Evolutionary conservation across 495 filamentous ascomycete species (phyloP).

Genomic region (Pseudotulostoma volvatum): DNA sequence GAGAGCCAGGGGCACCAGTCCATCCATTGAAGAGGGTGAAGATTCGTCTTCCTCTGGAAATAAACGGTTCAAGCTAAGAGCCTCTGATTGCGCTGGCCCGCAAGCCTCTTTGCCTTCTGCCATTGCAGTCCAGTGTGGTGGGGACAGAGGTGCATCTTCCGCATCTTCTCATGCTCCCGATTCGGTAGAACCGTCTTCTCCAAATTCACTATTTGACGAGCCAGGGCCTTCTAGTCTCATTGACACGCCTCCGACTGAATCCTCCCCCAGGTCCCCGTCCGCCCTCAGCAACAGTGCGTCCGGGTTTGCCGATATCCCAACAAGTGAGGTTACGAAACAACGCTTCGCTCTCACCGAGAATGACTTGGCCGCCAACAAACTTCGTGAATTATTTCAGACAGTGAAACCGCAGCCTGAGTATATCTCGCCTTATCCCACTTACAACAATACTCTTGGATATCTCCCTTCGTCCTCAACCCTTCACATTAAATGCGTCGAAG

Average conservation of each 20-base stretch:
- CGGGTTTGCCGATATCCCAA: background rate
- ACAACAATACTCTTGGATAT: conserved; percentile 13
- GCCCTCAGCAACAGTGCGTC: background rate
- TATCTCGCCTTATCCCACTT: conserved; percentile 12
- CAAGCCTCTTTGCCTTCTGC: no score
- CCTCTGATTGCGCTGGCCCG: no score
- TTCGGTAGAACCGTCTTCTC: conserved; percentile 6
- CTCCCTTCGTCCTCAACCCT: conserved; percentile 12
- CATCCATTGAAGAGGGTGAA: no score
- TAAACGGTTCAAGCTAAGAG: background rate
- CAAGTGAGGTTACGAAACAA: conserved; percentile 9
- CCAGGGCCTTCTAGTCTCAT: conserved; percentile 3
- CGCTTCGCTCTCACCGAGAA: conserved; percentile 9
- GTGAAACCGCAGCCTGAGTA: conserved; percentile 8
- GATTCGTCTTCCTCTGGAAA: background rate
- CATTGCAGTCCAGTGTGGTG: background rate
- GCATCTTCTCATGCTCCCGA: background rate
- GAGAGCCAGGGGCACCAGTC: background rate
- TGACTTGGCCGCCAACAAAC: conserved; percentile 7
- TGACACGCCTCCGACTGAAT: background rate
- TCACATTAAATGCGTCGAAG: conserved; percentile 13
- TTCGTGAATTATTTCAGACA: conserved; percentile 9
- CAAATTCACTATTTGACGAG: conserved; percentile 11
- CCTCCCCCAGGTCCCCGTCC: no score
- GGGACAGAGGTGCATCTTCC: background rate